A percentile compares a stretch with the other conserved stretches of the same genome.
Evolutionary conservation across 208 protist genomes (phyloP).

Genomic region (Wallacemonas sp.): DNA sequence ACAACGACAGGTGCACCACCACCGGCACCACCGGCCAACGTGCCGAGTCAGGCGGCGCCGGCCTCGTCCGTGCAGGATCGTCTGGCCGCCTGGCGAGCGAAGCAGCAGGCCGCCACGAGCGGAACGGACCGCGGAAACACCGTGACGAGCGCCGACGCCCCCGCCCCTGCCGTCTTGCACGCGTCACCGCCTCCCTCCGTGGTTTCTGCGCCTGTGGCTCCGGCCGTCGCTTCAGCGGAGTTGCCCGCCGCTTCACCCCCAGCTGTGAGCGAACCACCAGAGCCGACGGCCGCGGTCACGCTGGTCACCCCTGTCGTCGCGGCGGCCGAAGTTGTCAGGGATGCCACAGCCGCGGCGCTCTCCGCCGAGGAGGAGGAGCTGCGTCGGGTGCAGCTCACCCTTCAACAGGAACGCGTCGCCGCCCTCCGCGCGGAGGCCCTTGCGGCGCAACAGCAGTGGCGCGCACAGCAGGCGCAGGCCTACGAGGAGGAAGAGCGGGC

Average conservation of each 20-base stretch:
- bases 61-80: constrained; percentile 30
- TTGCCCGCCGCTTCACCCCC: too few relatives aligned
- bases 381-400: neutral
- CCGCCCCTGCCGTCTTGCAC: too few relatives aligned
- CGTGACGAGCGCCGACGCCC: too few relatives aligned
- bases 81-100: constrained; percentile 52
- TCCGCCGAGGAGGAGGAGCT: constrained; percentile 33
- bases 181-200: too few relatives aligned
- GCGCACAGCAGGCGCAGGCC: constrained; percentile 13
- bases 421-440: constrained; percentile 12
- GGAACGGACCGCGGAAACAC: too few relatives aligned
- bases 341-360: constrained; percentile 21
- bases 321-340: neutral
- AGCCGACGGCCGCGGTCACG: neutral
- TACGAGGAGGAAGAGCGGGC: constrained; percentile 37
- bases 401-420: constrained; percentile 2
- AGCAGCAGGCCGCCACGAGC: constrained; percentile 12
- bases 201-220: too few relatives aligned
- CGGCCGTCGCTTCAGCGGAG: too few relatives aligned
- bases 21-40: neutral
- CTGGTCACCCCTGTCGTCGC: neutral
- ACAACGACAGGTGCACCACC: neutral
- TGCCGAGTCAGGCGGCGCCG: neutral
- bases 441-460: constrained; percentile 8
- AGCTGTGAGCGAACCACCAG: too few relatives aligned